Percentiles rank a stretch among this genome's conserved stretches.
These are phyloP conservation scores for Bipolaris gigantea DNA, from an alignment of 2,329 filamentous ascomycete species.

Conservation along the genomic window DNA sequence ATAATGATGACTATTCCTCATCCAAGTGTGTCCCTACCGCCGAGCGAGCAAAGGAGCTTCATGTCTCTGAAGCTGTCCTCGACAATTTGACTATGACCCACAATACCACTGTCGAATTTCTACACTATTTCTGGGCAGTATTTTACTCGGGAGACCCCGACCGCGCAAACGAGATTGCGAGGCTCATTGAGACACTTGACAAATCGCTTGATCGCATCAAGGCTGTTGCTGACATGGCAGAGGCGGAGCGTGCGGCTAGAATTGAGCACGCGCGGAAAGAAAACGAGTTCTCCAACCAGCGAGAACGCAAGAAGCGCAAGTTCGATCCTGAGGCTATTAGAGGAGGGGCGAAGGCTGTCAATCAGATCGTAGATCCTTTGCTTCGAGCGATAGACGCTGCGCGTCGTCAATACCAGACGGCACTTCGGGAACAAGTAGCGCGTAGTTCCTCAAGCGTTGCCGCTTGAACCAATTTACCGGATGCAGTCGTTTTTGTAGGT, in stretches of 20 bases:
- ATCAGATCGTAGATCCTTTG: slow-evolving; percentile 74
- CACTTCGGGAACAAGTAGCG: slow-evolving; percentile 62
- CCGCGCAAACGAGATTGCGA: slow-evolving; percentile 76
- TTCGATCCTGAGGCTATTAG: slow-evolving; percentile 69
- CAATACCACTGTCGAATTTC: slow-evolving; percentile 89
- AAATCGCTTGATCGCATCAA: slow-evolving; percentile 78
- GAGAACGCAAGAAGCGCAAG: slow-evolving; percentile 72
- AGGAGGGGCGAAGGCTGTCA: slow-evolving; percentile 76
- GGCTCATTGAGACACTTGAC: slow-evolving; percentile 78
- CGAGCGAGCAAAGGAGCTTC: slow-evolving; percentile 36
- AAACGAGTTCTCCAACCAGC: slow-evolving; percentile 69
- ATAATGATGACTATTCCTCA: slow-evolving; percentile 51
- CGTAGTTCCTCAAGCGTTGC: slow-evolving; percentile 8
- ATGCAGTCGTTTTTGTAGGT: neutral
- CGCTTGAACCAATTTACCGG: neutral
- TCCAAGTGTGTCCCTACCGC: slow-evolving; percentile 28
- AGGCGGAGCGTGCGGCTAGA: slow-evolving; percentile 68
- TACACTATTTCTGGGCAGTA: slow-evolving; percentile 95
- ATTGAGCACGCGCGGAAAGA: slow-evolving; percentile 70
- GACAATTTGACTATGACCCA: slow-evolving; percentile 75
- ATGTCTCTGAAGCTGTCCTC: slow-evolving; percentile 53
- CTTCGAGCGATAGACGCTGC: slow-evolving; percentile 71
- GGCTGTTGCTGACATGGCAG: slow-evolving; percentile 77
- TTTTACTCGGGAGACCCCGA: slow-evolving; percentile 87
- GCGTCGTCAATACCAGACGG: slow-evolving; percentile 69